A percentile compares a stretch with the other conserved stretches of the same genome.
Evolutionary conservation across 179 eudicot genomes (phyloP).

Genomic region (Pouteria campechiana): DNA sequence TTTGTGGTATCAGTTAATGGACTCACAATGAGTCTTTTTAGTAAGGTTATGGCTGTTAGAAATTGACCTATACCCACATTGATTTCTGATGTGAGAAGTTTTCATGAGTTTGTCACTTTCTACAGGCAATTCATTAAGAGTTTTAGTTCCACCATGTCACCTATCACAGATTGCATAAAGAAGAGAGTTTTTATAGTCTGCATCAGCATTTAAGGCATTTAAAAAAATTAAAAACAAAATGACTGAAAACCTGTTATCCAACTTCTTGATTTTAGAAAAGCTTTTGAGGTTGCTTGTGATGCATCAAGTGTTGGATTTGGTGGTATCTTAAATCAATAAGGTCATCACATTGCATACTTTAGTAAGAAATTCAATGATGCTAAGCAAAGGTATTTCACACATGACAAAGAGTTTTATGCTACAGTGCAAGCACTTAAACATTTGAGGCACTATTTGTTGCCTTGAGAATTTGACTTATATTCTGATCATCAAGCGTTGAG

Average conservation of each 20-base stretch:
- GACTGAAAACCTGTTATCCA: too few relatives aligned
- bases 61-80: not conserved
- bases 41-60: not conserved
- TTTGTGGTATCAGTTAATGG: not conserved
- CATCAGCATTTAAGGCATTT: not conserved
- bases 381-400: not conserved
- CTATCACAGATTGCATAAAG: not conserved
- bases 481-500: too few relatives aligned
- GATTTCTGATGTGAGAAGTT: not conserved
- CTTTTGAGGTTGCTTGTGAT: not conserved
- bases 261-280: not conserved
- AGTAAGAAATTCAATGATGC: not conserved
- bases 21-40: not conserved
- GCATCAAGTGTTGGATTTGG: not conserved
- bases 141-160: not conserved
- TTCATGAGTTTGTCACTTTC: not conserved
- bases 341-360: slow-evolving; percentile 1
- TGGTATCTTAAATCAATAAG: not conserved
- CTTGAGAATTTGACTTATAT: too few relatives aligned
- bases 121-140: not conserved
- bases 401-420: too few relatives aligned
- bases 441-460: too few relatives aligned
- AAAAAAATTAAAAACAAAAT: not conserved
- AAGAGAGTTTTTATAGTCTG: not conserved
- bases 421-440: too few relatives aligned